Percentiles rank a stretch among this genome's conserved stretches.
These are phyloP conservation scores for Teunomyces funiuensis DNA, from an alignment of 805 yeast species.

Conservation along the genomic window DNA sequence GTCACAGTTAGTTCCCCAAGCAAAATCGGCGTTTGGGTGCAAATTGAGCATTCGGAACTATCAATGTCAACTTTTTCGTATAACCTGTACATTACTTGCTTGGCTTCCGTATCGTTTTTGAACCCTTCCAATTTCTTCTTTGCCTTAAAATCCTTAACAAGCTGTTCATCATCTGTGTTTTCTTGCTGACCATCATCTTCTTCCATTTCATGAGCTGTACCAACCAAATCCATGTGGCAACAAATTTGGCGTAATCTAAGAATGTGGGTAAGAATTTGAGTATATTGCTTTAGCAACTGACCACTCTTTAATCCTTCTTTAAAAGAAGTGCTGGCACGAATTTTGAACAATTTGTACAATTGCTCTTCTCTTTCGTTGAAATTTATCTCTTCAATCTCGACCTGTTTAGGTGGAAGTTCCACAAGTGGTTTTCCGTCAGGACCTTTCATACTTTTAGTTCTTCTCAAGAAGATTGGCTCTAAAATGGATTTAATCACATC, in stretches of 20 bases:
- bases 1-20: slow-evolving; percentile 57
- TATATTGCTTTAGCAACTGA: slow-evolving; percentile 65
- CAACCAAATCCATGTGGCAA: slow-evolving; percentile 74
- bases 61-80: slow-evolving; percentile 32
- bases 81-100: slow-evolving; percentile 25
- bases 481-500: slow-evolving; percentile 82
- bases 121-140: slow-evolving; percentile 14
- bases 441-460: slow-evolving; percentile 84
- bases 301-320: slow-evolving; percentile 62
- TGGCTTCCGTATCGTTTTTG: slow-evolving; percentile 20
- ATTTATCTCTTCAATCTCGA: slow-evolving; percentile 63
- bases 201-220: slow-evolving; percentile 51
- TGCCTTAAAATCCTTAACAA: background rate
- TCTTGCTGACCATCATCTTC: slow-evolving; percentile 37
- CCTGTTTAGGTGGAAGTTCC: slow-evolving; percentile 71
- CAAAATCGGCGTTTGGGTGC: slow-evolving; percentile 67
- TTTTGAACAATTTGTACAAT: slow-evolving; percentile 67
- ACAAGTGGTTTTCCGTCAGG: slow-evolving; percentile 73
- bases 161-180: slow-evolving; percentile 6
- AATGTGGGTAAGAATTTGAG: slow-evolving; percentile 79
- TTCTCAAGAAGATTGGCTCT: slow-evolving; percentile 77
- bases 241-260: slow-evolving; percentile 84
- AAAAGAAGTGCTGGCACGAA: slow-evolving; percentile 64
- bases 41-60: slow-evolving; percentile 78
- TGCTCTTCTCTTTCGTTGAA: slow-evolving; percentile 65